phyloP scores from a whole-genome alignment of 2,329 filamentous ascomycete species.

The Metarhizium rileyi region DNA sequence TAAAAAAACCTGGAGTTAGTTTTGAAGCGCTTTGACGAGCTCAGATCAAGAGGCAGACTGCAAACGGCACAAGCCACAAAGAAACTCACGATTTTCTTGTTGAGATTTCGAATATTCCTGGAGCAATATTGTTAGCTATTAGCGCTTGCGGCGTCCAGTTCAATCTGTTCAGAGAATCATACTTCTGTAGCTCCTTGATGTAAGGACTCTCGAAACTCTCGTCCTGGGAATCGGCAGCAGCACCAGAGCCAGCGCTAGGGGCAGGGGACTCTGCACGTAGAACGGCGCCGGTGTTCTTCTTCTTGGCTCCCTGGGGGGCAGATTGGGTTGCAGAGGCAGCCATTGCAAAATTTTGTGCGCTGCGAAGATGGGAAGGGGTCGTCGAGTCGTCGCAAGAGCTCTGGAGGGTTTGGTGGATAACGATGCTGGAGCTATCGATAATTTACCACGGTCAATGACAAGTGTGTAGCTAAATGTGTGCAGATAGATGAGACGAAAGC shows the following conservation, averaged over 20 bases:
- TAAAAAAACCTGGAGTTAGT: conserved; percentile 29
- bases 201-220: conserved; percentile 62
- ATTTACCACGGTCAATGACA: neutral
- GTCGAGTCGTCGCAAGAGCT: conserved; percentile 3
- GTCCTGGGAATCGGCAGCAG: conserved; percentile 47
- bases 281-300: conserved; percentile 47
- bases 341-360: conserved; percentile 30
- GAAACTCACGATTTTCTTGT: conserved; percentile 80
- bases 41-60: neutral
- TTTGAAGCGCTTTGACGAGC: neutral
- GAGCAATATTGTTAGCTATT: neutral
- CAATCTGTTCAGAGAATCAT: conserved; percentile 22
- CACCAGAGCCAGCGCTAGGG: conserved; percentile 34
- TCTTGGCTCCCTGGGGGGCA: conserved; percentile 60
- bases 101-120: conserved; percentile 83
- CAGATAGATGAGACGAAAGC: neutral
- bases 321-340: conserved; percentile 51
- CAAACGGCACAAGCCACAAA: neutral
- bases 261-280: conserved; percentile 46
- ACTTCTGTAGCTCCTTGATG: conserved; percentile 88
- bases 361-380: conserved; percentile 5
- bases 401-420: neutral
- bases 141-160: neutral
- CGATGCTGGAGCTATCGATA: neutral
- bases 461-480: neutral